Evolutionary conservation across 1,284 basidiomycete genomes (phyloP).

Genomic region (Leccinum pallidistipes): DNA sequence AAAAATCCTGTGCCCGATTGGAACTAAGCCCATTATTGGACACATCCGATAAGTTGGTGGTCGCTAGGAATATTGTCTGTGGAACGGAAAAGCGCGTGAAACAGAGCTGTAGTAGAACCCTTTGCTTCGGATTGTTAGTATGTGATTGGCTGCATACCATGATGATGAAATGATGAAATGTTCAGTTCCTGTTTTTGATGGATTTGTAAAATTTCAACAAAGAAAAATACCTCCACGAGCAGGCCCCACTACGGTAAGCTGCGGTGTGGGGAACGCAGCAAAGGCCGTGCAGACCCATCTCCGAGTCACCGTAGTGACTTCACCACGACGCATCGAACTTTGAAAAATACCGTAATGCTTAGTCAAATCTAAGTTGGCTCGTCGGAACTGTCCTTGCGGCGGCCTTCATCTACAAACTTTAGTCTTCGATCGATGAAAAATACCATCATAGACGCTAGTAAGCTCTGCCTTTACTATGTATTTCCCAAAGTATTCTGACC

Average conservation of each 20-base stretch:
- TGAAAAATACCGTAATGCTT: constrained; percentile 10
- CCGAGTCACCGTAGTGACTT: background rate
- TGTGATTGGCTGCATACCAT: background rate
- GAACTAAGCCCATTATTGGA: background rate
- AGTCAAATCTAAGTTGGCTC: constrained; percentile 11
- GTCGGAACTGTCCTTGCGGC: background rate
- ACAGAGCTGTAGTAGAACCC: constrained; percentile 1
- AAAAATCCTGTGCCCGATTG: background rate
- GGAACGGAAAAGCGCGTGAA: background rate
- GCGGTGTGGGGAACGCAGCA: constrained; percentile 1
- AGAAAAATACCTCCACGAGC: background rate
- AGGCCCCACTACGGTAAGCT: background rate
- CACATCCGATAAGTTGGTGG: background rate
- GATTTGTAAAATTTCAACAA: background rate
- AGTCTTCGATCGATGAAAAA: constrained; percentile 27
- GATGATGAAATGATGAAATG: constrained; percentile 1
- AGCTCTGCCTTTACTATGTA: constrained; percentile 13
- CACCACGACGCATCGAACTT: background rate
- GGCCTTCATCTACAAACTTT: background rate
- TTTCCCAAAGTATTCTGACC: background rate
- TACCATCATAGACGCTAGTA: constrained; percentile 30
- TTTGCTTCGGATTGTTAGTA: background rate
- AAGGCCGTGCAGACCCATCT: background rate
- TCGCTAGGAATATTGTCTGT: background rate
- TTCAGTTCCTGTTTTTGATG: background rate